These are phyloP conservation scores for Emergomyces pasteurianus DNA, from an alignment of 2,329 filamentous ascomycete species.

Conservation along the genomic window DNA sequence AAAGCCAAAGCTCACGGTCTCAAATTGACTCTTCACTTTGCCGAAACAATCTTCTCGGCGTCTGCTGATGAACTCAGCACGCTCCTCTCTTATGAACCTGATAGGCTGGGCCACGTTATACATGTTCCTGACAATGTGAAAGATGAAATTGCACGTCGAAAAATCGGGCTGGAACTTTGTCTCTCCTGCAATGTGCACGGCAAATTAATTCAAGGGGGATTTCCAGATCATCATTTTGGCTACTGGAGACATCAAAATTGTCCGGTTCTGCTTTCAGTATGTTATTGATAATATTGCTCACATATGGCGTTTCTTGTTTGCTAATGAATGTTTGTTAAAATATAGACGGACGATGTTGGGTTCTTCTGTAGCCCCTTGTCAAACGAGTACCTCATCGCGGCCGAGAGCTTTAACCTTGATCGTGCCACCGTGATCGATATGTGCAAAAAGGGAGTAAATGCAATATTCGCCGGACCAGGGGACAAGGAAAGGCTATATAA, in stretches of 20 bases:
- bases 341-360: constrained; percentile 69
- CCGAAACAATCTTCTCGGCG: constrained; percentile 50
- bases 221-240: constrained; percentile 62
- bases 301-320: neutral
- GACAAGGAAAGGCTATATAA: constrained; percentile 37
- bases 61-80: constrained; percentile 49
- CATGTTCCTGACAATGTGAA: constrained; percentile 54
- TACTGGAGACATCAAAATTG: constrained; percentile 53
- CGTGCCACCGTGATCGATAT: constrained; percentile 40
- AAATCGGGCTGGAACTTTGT: constrained; percentile 61
- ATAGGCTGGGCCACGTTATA: constrained; percentile 67
- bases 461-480: constrained; percentile 53
- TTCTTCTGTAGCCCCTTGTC: constrained; percentile 67
- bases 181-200: constrained; percentile 71
- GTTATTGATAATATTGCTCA: too few species aligned
- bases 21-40: constrained; percentile 65
- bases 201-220: constrained; percentile 55
- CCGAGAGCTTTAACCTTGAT: constrained; percentile 53
- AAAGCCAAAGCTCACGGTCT: constrained; percentile 46
- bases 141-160: constrained; percentile 40
- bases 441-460: constrained; percentile 48
- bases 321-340: too few species aligned
- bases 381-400: constrained; percentile 64
- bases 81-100: constrained; percentile 54
- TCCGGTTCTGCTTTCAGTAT: constrained; percentile 56